Base-by-base conservation (phyloP, 257 asterid species). In the Thymus mandschuricus region DNA sequence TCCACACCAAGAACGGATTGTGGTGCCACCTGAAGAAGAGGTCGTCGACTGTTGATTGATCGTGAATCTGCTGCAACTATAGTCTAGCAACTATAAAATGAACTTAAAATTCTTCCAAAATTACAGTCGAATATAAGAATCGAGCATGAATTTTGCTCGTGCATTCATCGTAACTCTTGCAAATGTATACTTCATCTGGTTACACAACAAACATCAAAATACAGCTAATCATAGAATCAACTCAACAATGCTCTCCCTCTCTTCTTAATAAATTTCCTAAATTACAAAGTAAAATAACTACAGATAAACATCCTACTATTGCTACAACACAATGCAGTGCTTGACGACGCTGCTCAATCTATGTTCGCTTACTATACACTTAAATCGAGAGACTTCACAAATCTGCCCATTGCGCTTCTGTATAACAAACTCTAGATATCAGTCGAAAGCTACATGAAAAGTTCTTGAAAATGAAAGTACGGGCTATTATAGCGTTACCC, bases 11-110 rank as follows among this genome's bases (percentile, higher is more conserved):
- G 83, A 84, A 62, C 63, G 98, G 98, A 65, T 30, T 93, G 75
- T 91, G 96, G 97, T 93, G 98, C 86, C 88, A 81, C 75, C 70
- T 93, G 50, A 88, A 72, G 82, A 86, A 79, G 82, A 87, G 98
- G 66, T 33, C 79, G 11, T 49, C 79, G 8, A 59, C 48, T 60
- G 31, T 66, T 60, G 56, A 58, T 38, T 69, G 75, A 73, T 69
- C 51, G 12, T 52, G 62, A 30, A 43, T 41, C 10, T 8, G 30
- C 49, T 64, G 64, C 21, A 45, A 15, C 33, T 38, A 27, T 49
- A n/a, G 12, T 13, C 30, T 7, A 28, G 15, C 34, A 56, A 49
- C 61, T 29, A 56, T 56, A 29, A 56, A 56, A 29, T 29, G 61
- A 56, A 56, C 60, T 27, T 3, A 28, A 28, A 10, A 3, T 56